Conservation (phyloP, 768 basidiomycete species). For the Naganishia kalamii region DNA sequence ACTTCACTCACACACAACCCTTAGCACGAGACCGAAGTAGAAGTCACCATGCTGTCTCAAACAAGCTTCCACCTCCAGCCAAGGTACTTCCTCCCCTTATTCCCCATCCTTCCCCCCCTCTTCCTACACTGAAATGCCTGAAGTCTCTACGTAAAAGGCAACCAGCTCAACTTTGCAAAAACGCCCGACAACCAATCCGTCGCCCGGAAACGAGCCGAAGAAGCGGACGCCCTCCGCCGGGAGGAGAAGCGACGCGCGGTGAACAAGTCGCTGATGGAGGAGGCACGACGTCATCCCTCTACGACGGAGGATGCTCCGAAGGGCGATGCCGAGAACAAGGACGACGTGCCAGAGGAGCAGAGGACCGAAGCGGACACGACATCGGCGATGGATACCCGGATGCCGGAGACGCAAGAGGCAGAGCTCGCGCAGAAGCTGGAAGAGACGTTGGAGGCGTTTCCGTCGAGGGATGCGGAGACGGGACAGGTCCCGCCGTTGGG, state of each 20-base stretch:
- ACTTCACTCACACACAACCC: too few relatives aligned
- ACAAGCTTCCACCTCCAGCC: conserved; percentile 9
- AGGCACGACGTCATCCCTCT: not conserved
- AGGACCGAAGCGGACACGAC: not conserved
- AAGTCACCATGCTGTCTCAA: conserved; percentile 2
- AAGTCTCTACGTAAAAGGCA: conserved; percentile 13
- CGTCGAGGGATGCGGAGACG: not conserved
- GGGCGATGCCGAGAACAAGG: not conserved
- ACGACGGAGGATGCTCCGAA: not conserved
- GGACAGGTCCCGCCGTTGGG: not conserved
- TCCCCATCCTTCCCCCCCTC: not conserved
- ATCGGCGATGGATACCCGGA: conserved; percentile 6
- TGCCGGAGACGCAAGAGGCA: conserved; percentile 3
- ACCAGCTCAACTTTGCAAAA: conserved; percentile 2
- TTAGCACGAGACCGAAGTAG: conserved; percentile 3
- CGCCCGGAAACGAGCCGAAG: conserved; percentile 14
- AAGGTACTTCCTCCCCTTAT: not conserved
- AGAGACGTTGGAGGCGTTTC: not conserved
- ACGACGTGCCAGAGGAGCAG: not conserved
- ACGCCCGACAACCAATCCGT: conserved; percentile 8
- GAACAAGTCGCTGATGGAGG: not conserved
- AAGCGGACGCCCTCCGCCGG: conserved; percentile 1
- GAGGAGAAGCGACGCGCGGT: conserved; percentile 9
- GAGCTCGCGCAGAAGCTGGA: conserved; percentile 12
- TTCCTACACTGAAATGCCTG: not conserved